These are phyloP conservation scores for Glomus cerebriforme DNA, from an alignment of 192 early-diverging fungal genomes.

Conservation along the genomic window DNA sequence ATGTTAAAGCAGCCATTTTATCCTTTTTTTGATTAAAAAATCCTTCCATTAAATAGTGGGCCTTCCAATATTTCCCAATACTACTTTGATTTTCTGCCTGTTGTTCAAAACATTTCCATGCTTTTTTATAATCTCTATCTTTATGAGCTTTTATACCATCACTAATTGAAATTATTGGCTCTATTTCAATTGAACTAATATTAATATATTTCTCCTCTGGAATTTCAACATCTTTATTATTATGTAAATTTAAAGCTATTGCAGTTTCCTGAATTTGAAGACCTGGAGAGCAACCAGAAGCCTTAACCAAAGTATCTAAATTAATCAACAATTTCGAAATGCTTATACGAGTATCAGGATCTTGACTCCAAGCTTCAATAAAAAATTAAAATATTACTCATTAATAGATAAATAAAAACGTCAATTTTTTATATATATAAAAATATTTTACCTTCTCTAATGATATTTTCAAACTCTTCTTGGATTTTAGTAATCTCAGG, in stretches of 20 bases:
- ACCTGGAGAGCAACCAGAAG: neutral
- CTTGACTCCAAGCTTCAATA: neutral
- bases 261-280: neutral
- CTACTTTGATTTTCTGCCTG: neutral
- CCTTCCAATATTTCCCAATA: neutral
- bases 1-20: too few species aligned
- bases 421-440: too few species aligned
- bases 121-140: neutral
- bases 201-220: neutral
- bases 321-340: conserved; percentile 11
- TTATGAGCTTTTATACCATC: conserved; percentile 21
- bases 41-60: too few species aligned
- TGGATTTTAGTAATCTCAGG: neutral
- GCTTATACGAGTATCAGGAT: conserved; percentile 9
- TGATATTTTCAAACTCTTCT: conserved; percentile 3
- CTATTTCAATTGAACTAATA: neutral
- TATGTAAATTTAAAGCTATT: too few species aligned
- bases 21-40: too few species aligned
- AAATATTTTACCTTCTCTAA: neutral
- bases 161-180: conserved; percentile 9
- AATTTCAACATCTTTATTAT: neutral
- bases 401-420: too few species aligned
- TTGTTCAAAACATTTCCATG: conserved; percentile 1
- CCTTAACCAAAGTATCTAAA: neutral
- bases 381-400: neutral